Percentiles rank a stretch among this genome's conserved stretches.
phyloP scores from a whole-genome alignment of 129 eudicot species.

The Flaveria ramosissima region DNA sequence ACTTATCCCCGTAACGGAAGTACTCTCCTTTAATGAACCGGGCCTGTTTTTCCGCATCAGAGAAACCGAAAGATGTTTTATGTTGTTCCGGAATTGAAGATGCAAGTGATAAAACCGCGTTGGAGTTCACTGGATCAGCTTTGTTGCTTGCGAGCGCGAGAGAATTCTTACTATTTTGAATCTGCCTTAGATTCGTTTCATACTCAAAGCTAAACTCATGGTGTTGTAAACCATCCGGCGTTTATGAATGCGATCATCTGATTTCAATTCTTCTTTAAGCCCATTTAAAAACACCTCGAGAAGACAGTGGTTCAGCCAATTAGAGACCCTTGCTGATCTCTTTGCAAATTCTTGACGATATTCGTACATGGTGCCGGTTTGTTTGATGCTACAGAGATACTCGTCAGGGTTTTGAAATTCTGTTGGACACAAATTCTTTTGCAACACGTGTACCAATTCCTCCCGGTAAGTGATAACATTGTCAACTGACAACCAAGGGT shows the following conservation, averaged over 20 bases:
- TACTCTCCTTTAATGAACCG: not conserved
- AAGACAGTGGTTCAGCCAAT: not conserved
- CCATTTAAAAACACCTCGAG: not conserved
- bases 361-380: not conserved
- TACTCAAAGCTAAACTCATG: not conserved
- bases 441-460: not conserved
- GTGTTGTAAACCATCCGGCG: not conserved
- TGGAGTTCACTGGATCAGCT: not conserved
- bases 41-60: not conserved
- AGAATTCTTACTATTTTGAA: too few relatives aligned
- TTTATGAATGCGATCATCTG: not conserved
- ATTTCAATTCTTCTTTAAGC: not conserved
- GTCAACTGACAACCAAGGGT: not conserved
- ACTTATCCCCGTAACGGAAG: constrained; percentile 3
- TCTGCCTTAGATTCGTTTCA: not conserved
- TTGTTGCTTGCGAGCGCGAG: not conserved
- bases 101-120: not conserved
- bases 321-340: not conserved
- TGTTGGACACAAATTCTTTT: not conserved
- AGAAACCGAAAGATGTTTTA: not conserved
- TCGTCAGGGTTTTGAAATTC: not conserved
- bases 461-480: not conserved
- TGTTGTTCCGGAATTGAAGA: too few relatives aligned
- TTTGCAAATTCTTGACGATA: not conserved
- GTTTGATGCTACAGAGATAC: not conserved